Percentiles rank a stretch among this genome's conserved stretches.
These are phyloP conservation scores for Nitzschia inconspicua DNA, from an alignment of 108 stramenopile species.

Conservation along the genomic window DNA sequence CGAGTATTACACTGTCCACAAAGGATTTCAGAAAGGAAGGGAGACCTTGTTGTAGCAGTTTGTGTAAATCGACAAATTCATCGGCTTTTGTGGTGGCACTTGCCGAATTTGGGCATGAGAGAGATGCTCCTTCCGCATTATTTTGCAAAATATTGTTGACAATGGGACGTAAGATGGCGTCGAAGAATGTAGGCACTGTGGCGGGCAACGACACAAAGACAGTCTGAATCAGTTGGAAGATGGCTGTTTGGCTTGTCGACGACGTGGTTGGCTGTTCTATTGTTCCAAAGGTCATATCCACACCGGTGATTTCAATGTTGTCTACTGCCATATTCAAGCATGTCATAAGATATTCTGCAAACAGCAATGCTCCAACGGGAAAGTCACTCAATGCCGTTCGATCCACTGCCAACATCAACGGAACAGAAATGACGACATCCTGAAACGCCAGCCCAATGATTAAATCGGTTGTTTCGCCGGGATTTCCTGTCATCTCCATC, in stretches of 20 bases:
- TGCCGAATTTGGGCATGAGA: background rate
- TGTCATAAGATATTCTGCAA: background rate
- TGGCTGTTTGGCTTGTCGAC: background rate
- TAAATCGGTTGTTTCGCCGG: background rate
- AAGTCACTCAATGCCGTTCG: background rate
- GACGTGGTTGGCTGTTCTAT: background rate
- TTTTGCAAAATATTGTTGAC: background rate
- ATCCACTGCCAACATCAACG: background rate
- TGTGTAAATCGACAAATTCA: background rate
- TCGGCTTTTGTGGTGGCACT: background rate
- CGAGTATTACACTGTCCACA: slow-evolving; percentile 15
- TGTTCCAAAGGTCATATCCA: background rate
- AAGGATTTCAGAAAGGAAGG: slow-evolving; percentile 21
- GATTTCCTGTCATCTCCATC: background rate
- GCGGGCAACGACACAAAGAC: slow-evolving; percentile 1
- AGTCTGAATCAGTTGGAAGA: background rate
- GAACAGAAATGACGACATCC: background rate
- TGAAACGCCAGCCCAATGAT: background rate
- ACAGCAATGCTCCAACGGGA: background rate
- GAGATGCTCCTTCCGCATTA: background rate
- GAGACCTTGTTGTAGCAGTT: slow-evolving; percentile 35
- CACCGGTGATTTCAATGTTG: background rate
- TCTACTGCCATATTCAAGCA: background rate
- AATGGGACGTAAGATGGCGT: background rate
- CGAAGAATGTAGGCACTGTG: slow-evolving; percentile 4